Percentiles rank a stretch among this genome's conserved stretches.
Conservation (phyloP, 129 eudicot genomes). For the Rutidosis leptorrhynchoides region DNA sequence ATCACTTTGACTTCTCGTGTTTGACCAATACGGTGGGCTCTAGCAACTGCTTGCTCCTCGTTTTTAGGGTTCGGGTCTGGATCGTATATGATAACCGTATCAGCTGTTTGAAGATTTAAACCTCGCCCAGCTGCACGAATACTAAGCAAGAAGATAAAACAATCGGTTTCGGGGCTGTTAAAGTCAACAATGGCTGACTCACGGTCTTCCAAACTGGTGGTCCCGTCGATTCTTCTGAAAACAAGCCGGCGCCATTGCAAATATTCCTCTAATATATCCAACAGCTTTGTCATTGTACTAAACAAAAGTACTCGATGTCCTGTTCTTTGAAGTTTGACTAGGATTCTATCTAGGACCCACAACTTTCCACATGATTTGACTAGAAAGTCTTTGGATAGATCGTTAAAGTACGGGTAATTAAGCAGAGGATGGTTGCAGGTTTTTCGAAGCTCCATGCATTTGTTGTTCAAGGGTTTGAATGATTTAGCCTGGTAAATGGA, state of each 20-base stretch:
- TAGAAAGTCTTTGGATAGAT: conserved; percentile 79
- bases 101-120: conserved; percentile 87
- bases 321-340: conserved; percentile 81
- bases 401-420: conserved; percentile 76
- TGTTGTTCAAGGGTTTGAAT: conserved; percentile 59
- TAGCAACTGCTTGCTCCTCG: conserved; percentile 98
- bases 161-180: conserved; percentile 71
- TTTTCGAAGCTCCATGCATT: conserved; percentile 97
- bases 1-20: conserved; percentile 92
- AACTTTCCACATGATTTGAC: conserved; percentile 91
- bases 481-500: conserved; percentile 59
- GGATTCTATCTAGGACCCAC: conserved; percentile 74
- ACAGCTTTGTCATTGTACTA: conserved; percentile 90
- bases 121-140: conserved; percentile 98
- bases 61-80: conserved; percentile 97
- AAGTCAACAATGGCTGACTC: conserved; percentile 92
- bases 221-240: conserved; percentile 90
- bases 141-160: conserved; percentile 86
- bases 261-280: conserved; percentile 90
- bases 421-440: conserved; percentile 95
- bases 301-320: conserved; percentile 92
- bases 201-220: conserved; percentile 84
- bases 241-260: conserved; percentile 88
- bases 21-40: conserved; percentile 98
- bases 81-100: conserved; percentile 89